phyloP scores from a whole-genome alignment of 768 basidiomycete genomes.

The Clathrus columnatus region DNA sequence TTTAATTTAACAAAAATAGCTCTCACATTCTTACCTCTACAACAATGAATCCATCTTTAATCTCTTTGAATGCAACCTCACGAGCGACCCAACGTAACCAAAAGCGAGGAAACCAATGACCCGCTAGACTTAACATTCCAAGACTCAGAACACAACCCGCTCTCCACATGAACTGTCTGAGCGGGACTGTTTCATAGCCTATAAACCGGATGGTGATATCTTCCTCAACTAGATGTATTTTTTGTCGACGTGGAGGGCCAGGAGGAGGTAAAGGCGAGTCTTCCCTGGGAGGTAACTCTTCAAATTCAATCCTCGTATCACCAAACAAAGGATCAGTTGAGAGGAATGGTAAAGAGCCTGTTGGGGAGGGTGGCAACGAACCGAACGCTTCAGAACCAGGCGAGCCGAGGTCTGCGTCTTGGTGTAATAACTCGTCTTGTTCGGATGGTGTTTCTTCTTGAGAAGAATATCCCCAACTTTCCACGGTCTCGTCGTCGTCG shows the following conservation, averaged over 20 bases:
- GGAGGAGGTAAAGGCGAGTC: slow-evolving; percentile 59
- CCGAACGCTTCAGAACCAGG: slow-evolving; percentile 61
- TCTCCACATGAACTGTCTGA: slow-evolving; percentile 65
- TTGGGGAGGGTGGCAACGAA: slow-evolving; percentile 60
- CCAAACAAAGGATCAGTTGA: slow-evolving; percentile 73
- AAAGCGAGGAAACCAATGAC: slow-evolving; percentile 87
- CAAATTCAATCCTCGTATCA: slow-evolving; percentile 76
- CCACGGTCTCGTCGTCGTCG: slow-evolving; percentile 44
- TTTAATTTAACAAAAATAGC: neutral
- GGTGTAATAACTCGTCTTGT: slow-evolving; percentile 25
- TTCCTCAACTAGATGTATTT: slow-evolving; percentile 80
- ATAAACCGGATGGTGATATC: slow-evolving; percentile 82
- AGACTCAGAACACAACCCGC: slow-evolving; percentile 54
- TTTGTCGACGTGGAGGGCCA: slow-evolving; percentile 81
- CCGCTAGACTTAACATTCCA: slow-evolving; percentile 70
- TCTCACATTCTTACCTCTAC: slow-evolving; percentile 62
- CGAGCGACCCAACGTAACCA: slow-evolving; percentile 85
- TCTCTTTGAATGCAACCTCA: slow-evolving; percentile 74
- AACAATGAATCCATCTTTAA: slow-evolving; percentile 66
- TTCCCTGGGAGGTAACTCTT: slow-evolving; percentile 43
- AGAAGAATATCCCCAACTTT: slow-evolving; percentile 91
- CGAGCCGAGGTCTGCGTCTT: slow-evolving; percentile 32
- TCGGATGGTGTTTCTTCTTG: slow-evolving; percentile 63
- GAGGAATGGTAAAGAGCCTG: slow-evolving; percentile 52
- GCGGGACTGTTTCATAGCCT: slow-evolving; percentile 63